These are phyloP conservation scores for Penicillium antarcticum DNA, from an alignment of 495 filamentous ascomycete genomes.

Conservation along the genomic window DNA sequence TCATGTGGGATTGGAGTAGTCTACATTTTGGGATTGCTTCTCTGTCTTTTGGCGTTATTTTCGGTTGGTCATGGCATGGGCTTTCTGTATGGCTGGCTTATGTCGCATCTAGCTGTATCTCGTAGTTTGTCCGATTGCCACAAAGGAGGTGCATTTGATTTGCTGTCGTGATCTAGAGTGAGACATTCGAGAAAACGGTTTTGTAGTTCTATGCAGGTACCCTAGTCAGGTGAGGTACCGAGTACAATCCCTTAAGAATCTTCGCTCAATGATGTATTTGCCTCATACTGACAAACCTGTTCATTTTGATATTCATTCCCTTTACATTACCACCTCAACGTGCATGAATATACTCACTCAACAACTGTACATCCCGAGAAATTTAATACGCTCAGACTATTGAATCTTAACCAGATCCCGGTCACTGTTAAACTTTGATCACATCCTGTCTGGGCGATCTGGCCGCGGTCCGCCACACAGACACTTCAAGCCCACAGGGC, in stretches of 20 bases:
- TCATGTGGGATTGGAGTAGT: too few species aligned
- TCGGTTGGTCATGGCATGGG: neutral
- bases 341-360: neutral
- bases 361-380: slow-evolving; percentile 1
- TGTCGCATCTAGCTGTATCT: neutral
- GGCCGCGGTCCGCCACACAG: neutral
- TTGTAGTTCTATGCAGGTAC: neutral
- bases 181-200: neutral
- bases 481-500: too few species aligned
- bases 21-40: too few species aligned
- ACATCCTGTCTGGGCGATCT: neutral
- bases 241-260: too few species aligned
- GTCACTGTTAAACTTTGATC: neutral
- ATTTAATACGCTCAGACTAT: slow-evolving; percentile 9
- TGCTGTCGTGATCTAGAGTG: neutral
- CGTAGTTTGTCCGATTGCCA: neutral
- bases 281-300: neutral
- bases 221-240: neutral
- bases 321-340: too few species aligned
- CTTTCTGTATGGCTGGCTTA: neutral
- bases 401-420: slow-evolving; percentile 6
- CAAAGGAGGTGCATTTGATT: neutral
- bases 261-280: too few species aligned
- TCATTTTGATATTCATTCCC: neutral
- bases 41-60: too few species aligned